A percentile compares a stretch with the other conserved stretches of the same genome.
These are phyloP conservation scores for Oryza glaberrima DNA, from an alignment of 176 grass and related monocot species.

Conservation along the genomic window DNA sequence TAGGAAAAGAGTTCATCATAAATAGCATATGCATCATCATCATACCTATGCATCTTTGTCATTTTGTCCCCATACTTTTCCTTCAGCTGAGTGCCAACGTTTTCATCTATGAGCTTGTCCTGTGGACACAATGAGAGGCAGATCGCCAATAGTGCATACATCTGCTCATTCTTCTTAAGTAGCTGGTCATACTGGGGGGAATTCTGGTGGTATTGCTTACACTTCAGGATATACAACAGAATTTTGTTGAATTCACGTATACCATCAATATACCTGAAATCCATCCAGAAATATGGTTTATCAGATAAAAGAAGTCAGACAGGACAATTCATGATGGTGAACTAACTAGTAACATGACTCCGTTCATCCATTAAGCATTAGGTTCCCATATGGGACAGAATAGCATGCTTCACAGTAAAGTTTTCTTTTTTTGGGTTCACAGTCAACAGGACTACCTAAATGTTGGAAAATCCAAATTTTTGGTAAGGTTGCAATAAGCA, in stretches of 20 bases:
- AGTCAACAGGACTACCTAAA: not conserved
- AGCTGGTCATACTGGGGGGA: slow-evolving; percentile 80
- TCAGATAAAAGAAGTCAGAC: not conserved
- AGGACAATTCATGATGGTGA: not conserved
- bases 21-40: slow-evolving; percentile 88
- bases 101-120: slow-evolving; percentile 86
- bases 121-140: slow-evolving; percentile 91
- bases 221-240: slow-evolving; percentile 92
- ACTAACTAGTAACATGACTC: not conserved
- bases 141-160: slow-evolving; percentile 92
- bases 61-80: slow-evolving; percentile 99
- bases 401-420: not conserved
- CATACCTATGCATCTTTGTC: slow-evolving; percentile 97
- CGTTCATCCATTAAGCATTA: not conserved
- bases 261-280: slow-evolving; percentile 75
- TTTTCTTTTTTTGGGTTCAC: not conserved
- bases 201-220: slow-evolving; percentile 95
- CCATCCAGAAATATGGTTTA: not conserved
- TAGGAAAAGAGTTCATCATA: slow-evolving; percentile 98
- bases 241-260: slow-evolving; percentile 98
- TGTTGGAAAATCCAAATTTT: not conserved
- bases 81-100: slow-evolving; percentile 88
- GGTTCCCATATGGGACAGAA: not conserved
- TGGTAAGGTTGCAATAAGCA: not conserved
- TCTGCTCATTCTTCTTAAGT: slow-evolving; percentile 72